Base-by-base conservation (phyloP, 1,284 basidiomycete species). In the Sporisorium sorghi region DNA sequence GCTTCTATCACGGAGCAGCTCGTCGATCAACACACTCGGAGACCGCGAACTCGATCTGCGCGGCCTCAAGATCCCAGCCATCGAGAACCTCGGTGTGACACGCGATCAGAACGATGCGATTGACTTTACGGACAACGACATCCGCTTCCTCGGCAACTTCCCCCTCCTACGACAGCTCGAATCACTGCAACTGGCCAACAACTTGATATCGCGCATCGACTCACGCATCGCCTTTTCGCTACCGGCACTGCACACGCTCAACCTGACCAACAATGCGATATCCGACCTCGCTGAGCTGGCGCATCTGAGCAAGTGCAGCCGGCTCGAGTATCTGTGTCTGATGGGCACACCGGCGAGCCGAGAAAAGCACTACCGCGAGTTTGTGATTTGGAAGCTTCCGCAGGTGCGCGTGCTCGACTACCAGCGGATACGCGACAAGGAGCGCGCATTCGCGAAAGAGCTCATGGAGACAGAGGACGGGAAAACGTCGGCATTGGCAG, bases 81-180 rank as follows among this genome's bases (percentile, higher is more conserved):
- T 99, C 84, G 97, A 99, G 90, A 99, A 99, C 88, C 88, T 99
- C 79, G 97, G 95, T 87, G 94, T 97, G 82, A 97, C 93, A 86
- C 93, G 93, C 90, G 92, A 97, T 87, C 93, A 91, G 87, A 93
- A 91, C 85, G 97, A 93, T 88, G 89, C 91, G 70, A 92, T 99
- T 84, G 96, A 99, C 88, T 88, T 97, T 61, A 97, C 95, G 64
- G 93, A 97, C 87, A 99, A 99, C 86, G 91, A 93, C 70, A 92
- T 99, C 86, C 87, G 90, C 69, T 89, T 90, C 9, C 90, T 99
- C 51, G 91, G 92, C 76, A 94, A 93, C 88, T 87, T 97, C 70
- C 91, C 94, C 57, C 88, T 93, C 73, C 88, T 93, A 82, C 89
- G 90, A 86, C 90, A 92, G 77, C 87, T 96, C 33, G 88, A 88